phyloP scores from a whole-genome alignment of 495 filamentous ascomycete species.

The Aspergillus ostianus region DNA sequence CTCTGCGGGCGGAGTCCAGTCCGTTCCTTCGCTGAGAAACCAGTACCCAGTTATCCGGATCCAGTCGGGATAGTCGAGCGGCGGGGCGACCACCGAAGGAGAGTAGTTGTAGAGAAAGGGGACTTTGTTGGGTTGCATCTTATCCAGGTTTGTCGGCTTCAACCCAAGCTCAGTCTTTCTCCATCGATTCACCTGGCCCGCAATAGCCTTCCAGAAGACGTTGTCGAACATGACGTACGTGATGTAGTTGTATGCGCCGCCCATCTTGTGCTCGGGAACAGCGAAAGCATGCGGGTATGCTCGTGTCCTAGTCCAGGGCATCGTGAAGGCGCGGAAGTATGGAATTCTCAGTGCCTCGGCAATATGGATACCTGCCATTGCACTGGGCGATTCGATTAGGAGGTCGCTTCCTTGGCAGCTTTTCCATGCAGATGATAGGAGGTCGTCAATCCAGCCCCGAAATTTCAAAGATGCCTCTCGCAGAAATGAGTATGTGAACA shows the following conservation, averaged over 20 bases:
- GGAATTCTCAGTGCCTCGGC: conserved; percentile 93
- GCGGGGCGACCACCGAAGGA: conserved; percentile 85
- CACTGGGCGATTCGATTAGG: conserved; percentile 91
- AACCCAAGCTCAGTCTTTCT: conserved; percentile 75
- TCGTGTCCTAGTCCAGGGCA: conserved; percentile 96
- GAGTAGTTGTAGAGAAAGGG: conserved; percentile 98
- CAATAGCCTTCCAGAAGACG: conserved; percentile 92
- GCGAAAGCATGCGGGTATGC: conserved; percentile 97
- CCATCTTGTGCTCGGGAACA: conserved; percentile 91
- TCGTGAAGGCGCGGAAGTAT: conserved; percentile 97
- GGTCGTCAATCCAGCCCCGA: conserved; percentile 87
- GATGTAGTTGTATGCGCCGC: conserved; percentile 90
- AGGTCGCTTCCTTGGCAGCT: conserved; percentile 87
- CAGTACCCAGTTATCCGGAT: conserved; percentile 96
- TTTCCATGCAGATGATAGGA: conserved; percentile 78
- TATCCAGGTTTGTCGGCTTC: conserved; percentile 78
- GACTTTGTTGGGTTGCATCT: conserved; percentile 92
- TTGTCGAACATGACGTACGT: conserved; percentile 98
- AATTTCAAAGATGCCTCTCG: conserved; percentile 85
- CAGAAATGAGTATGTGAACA: conserved; percentile 92
- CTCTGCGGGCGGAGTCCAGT: conserved; percentile 73
- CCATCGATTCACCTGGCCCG: conserved; percentile 92
- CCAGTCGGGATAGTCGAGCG: conserved; percentile 96
- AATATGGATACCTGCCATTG: conserved; percentile 98
- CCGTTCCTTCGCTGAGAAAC: conserved; percentile 83